A percentile compares a stretch with the other conserved stretches of the same genome.
Conservation (phyloP, 495 filamentous ascomycete genomes). For the Parmelia sp. region DNA sequence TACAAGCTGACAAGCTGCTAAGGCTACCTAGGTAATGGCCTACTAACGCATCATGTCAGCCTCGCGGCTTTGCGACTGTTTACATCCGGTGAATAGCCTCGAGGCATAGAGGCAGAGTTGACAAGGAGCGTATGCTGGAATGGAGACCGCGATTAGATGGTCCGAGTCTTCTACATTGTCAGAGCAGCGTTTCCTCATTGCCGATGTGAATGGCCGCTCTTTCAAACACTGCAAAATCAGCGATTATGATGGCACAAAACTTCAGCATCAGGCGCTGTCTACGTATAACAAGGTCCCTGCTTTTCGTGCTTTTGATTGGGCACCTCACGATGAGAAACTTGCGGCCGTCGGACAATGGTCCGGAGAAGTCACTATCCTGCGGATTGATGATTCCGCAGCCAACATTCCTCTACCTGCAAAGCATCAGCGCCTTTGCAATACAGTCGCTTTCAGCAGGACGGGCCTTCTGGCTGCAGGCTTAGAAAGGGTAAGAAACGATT, state of each 20-base stretch:
- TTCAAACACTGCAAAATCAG: constrained; percentile 74
- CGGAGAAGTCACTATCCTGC: constrained; percentile 76
- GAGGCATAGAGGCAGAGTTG: not conserved
- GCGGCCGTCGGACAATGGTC: constrained; percentile 79
- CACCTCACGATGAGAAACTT: constrained; percentile 65
- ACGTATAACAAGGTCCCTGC: constrained; percentile 76
- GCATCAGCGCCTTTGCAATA: constrained; percentile 82
- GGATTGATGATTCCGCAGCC: constrained; percentile 61
- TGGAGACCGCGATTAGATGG: constrained; percentile 79
- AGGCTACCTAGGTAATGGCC: not conserved
- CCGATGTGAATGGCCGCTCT: constrained; percentile 73
- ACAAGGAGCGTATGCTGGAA: constrained; percentile 23
- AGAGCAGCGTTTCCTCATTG: constrained; percentile 67
- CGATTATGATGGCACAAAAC: constrained; percentile 47
- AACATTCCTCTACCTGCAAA: constrained; percentile 71
- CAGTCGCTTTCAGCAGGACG: constrained; percentile 76
- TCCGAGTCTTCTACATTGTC: constrained; percentile 64
- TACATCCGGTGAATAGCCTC: not conserved
- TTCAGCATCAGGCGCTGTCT: constrained; percentile 62
- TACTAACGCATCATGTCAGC: not conserved
- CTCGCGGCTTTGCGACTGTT: not conserved
- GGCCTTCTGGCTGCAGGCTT: constrained; percentile 79
- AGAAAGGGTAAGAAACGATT: constrained; percentile 86
- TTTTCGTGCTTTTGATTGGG: constrained; percentile 94
- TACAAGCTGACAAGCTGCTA: not conserved